Conservation (phyloP, 148 eudicot species). For the Chenopodium berlandieri region DNA sequence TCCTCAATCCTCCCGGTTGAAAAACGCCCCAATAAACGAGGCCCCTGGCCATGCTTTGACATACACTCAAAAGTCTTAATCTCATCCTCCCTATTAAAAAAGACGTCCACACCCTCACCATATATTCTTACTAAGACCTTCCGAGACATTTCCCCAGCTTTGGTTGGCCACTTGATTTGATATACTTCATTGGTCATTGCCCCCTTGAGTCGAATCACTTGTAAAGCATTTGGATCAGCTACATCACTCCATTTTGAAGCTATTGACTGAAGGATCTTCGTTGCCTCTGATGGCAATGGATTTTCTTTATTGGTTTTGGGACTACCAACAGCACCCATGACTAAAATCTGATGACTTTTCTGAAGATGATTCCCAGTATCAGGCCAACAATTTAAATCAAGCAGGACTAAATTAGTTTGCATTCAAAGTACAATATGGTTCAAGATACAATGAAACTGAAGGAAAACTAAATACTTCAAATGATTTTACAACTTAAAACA, state of each 20-base stretch:
- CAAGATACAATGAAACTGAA: neutral
- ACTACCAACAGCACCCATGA: slow-evolving; percentile 40
- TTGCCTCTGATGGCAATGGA: slow-evolving; percentile 63
- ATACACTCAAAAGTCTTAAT: slow-evolving; percentile 80
- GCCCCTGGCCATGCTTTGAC: slow-evolving; percentile 81
- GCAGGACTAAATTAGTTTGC: neutral
- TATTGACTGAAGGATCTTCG: slow-evolving; percentile 47
- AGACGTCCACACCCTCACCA: slow-evolving; percentile 79
- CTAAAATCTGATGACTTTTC: slow-evolving; percentile 12
- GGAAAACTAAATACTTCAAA: neutral
- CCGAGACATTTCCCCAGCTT: slow-evolving; percentile 41
- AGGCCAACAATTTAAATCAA: neutral
- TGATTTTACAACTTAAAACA: neutral
- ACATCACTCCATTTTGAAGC: slow-evolving; percentile 69
- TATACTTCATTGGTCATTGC: slow-evolving; percentile 95
- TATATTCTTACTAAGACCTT: slow-evolving; percentile 81
- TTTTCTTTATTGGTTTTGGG: slow-evolving; percentile 22
- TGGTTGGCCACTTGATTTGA: slow-evolving; percentile 84
- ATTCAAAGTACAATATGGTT: neutral
- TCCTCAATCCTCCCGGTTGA: slow-evolving; percentile 78
- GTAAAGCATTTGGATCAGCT: slow-evolving; percentile 44
- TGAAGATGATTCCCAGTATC: slow-evolving; percentile 9
- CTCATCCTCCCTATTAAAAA: slow-evolving; percentile 73
- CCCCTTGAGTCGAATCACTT: slow-evolving; percentile 71
- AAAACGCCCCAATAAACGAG: slow-evolving; percentile 70